These are phyloP conservation scores for Clonostachys solani DNA, from an alignment of 2,329 filamentous ascomycete genomes.

Conservation along the genomic window DNA sequence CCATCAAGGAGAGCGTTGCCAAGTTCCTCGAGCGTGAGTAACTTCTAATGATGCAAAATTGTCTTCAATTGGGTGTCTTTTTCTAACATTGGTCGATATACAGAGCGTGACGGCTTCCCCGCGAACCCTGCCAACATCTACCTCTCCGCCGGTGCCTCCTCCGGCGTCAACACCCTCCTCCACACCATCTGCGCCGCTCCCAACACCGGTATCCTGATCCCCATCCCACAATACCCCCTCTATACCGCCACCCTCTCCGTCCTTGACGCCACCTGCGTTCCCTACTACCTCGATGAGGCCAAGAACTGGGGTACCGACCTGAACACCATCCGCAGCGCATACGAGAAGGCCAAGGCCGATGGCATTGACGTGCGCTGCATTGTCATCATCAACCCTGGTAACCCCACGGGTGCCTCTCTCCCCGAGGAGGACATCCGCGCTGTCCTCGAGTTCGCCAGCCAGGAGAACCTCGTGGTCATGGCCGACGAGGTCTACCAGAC, in stretches of 20 bases:
- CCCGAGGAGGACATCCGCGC: slow-evolving; percentile 72
- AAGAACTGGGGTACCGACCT: slow-evolving; percentile 86
- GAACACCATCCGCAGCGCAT: slow-evolving; percentile 67
- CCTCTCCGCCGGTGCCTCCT: slow-evolving; percentile 86
- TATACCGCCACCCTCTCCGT: slow-evolving; percentile 91
- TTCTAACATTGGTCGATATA: not conserved
- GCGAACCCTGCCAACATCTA: slow-evolving; percentile 80
- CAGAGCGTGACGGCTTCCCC: slow-evolving; percentile 82
- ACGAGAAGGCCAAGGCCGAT: slow-evolving; percentile 68
- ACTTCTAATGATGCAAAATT: not conserved
- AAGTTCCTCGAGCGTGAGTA: slow-evolving; percentile 81
- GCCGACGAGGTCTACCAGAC: slow-evolving; percentile 99
- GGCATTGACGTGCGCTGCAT: slow-evolving; percentile 88
- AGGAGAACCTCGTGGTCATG: slow-evolving; percentile 83
- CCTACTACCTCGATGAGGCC: slow-evolving; percentile 88
- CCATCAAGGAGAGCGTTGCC: slow-evolving; percentile 84
- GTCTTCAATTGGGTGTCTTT: not conserved
- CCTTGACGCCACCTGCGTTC: slow-evolving; percentile 81
- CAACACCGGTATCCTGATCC: slow-evolving; percentile 80
- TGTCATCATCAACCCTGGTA: slow-evolving; percentile 97
- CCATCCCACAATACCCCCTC: slow-evolving; percentile 95
- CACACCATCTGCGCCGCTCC: slow-evolving; percentile 79
- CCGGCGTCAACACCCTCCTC: slow-evolving; percentile 90
- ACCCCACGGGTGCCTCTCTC: slow-evolving; percentile 89
- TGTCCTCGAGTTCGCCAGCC: slow-evolving; percentile 81